Evolutionary conservation across 108 stramenopile genomes (phyloP).

Genomic region (Cylindrotheca fusiformis): DNA sequence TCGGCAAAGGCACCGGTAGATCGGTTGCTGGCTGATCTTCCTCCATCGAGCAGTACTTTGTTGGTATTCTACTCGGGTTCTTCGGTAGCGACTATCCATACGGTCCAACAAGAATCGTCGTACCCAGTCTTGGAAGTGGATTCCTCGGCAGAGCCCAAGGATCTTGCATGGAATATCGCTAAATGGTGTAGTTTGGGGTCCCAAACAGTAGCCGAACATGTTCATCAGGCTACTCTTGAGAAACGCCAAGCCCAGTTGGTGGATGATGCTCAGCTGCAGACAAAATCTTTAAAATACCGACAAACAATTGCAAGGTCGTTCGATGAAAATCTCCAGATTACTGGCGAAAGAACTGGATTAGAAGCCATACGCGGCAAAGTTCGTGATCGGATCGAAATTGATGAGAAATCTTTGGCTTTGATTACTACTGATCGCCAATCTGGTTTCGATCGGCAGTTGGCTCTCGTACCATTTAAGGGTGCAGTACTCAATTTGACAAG

Average conservation of each 20-base stretch:
- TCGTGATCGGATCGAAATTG: slow-evolving; percentile 70
- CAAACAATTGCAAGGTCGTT: slow-evolving; percentile 35
- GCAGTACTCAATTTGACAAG: slow-evolving; percentile 92
- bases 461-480: slow-evolving; percentile 96
- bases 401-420: slow-evolving; percentile 68
- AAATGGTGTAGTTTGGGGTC: slow-evolving; percentile 40
- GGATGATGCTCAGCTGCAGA: slow-evolving; percentile 42
- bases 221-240: slow-evolving; percentile 21
- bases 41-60: slow-evolving; percentile 6
- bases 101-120: slow-evolving; percentile 34
- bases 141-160: slow-evolving; percentile 17
- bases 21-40: slow-evolving; percentile 19
- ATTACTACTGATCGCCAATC: slow-evolving; percentile 98
- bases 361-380: slow-evolving; percentile 62
- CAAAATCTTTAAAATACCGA: slow-evolving; percentile 35
- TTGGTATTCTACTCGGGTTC: slow-evolving; percentile 35
- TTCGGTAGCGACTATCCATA: slow-evolving; percentile 7
- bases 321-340: slow-evolving; percentile 43
- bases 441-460: slow-evolving; percentile 96
- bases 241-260: slow-evolving; percentile 37
- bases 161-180: slow-evolving; percentile 38
- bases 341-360: slow-evolving; percentile 35
- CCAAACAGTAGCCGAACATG: slow-evolving; percentile 10
- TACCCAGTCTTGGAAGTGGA: slow-evolving; percentile 26
- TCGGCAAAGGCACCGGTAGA: slow-evolving; percentile 35